phyloP scores from a whole-genome alignment of 2,329 filamentous ascomycete species.

The Aspergillus piperis region DNA sequence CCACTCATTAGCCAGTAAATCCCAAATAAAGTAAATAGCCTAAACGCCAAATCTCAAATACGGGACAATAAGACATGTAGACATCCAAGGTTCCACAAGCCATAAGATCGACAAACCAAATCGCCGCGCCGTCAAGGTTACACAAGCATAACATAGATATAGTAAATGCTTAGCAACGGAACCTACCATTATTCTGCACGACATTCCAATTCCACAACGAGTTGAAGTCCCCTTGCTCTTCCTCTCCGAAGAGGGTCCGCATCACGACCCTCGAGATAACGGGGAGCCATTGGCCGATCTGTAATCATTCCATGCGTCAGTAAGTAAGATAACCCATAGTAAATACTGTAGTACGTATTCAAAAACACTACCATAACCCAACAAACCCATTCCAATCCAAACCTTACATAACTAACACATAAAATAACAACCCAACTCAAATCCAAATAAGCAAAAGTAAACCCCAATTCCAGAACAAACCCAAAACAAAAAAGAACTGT shows the following conservation, averaged over 20 bases:
- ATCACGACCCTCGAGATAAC: constrained; percentile 69
- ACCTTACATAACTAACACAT: not conserved
- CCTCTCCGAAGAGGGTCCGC: constrained; percentile 60
- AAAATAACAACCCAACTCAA: no score
- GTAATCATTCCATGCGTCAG: not conserved
- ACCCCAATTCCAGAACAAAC: not conserved
- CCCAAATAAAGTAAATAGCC: not conserved
- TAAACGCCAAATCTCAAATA: no score
- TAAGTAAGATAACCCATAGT: not conserved
- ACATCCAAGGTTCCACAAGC: not conserved
- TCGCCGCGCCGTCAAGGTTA: not conserved
- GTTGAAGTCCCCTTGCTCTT: constrained; percentile 13
- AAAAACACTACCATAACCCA: not conserved
- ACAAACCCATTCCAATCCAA: not conserved
- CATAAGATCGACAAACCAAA: not conserved
- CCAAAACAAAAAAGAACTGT: constrained; percentile 22
- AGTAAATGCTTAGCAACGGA: not conserved
- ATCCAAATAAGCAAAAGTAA: not conserved
- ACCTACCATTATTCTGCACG: constrained; percentile 83
- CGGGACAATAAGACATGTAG: not conserved
- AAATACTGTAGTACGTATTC: no score
- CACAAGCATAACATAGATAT: not conserved
- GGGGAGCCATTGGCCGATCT: constrained; percentile 51
- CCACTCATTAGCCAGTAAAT: not conserved
- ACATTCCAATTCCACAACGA: constrained; percentile 94